These are phyloP conservation scores for Cyclotella kingstonii DNA, from an alignment of 108 stramenopile species.

Conservation along the genomic window DNA sequence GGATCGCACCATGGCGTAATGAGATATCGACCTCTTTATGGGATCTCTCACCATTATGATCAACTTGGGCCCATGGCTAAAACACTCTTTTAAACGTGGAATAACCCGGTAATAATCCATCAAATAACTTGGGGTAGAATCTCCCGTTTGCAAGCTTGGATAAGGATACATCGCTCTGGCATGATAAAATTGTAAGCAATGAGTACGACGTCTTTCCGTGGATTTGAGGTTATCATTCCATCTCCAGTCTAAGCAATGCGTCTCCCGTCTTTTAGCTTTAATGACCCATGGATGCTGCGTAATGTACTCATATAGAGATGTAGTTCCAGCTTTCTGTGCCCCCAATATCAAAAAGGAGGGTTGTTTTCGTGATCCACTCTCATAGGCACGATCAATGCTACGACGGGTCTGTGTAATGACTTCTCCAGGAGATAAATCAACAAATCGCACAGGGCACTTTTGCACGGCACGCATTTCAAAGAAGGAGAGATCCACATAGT, in stretches of 20 bases:
- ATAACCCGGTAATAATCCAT: slow-evolving; percentile 90
- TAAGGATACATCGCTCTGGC: slow-evolving; percentile 58
- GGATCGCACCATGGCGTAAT: slow-evolving; percentile 94
- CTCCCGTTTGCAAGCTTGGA: slow-evolving; percentile 86
- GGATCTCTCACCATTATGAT: slow-evolving; percentile 95
- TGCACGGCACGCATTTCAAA: slow-evolving; percentile 12
- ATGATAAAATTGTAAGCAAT: slow-evolving; percentile 82
- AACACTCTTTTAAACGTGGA: slow-evolving; percentile 74
- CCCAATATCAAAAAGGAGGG: slow-evolving; percentile 87
- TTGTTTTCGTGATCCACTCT: slow-evolving; percentile 52
- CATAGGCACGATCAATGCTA: slow-evolving; percentile 76
- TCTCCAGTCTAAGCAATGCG: slow-evolving; percentile 97
- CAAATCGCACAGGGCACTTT: slow-evolving; percentile 31
- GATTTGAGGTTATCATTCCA: slow-evolving; percentile 67
- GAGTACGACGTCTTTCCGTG: slow-evolving; percentile 41
- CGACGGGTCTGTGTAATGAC: slow-evolving; percentile 88
- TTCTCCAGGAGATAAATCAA: slow-evolving; percentile 75
- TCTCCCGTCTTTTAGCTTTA: slow-evolving; percentile 85
- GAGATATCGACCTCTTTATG: slow-evolving; percentile 84
- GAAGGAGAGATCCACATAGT: slow-evolving; percentile 81
- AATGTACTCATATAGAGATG: slow-evolving; percentile 91
- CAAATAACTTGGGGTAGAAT: slow-evolving; percentile 94
- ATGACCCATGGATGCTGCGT: slow-evolving; percentile 89
- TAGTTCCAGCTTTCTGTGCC: slow-evolving; percentile 96
- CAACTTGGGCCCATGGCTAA: slow-evolving; percentile 62